phyloP scores from a whole-genome alignment of 1,284 basidiomycete species.

The Rhodotorula sp. region DNA sequence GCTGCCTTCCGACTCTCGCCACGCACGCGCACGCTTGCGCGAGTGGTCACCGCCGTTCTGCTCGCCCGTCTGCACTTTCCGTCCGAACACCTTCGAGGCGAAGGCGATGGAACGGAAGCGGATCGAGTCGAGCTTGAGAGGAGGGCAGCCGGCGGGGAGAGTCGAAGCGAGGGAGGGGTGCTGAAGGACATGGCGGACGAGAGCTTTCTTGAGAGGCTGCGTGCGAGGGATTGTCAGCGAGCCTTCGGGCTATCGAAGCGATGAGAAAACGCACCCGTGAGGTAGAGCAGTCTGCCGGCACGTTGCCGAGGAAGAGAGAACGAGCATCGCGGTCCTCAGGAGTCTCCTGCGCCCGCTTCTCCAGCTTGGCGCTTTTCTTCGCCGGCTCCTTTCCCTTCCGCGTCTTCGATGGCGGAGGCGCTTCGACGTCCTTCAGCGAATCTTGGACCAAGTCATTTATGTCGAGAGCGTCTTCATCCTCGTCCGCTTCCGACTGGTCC shows the following conservation, averaged over 20 bases:
- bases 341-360: constrained; percentile 41
- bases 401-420: constrained; percentile 10
- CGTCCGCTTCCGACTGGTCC: constrained; percentile 36
- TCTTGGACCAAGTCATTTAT: constrained; percentile 49
- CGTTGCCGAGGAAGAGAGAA: constrained; percentile 91
- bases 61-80: constrained; percentile 37
- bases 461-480: constrained; percentile 38
- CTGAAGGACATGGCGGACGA: constrained; percentile 53
- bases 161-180: constrained; percentile 68
- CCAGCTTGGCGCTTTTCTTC: constrained; percentile 28
- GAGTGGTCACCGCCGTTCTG: constrained; percentile 49
- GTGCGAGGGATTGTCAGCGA: background rate
- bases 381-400: constrained; percentile 41
- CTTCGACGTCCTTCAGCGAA: constrained; percentile 41
- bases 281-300: constrained; percentile 71
- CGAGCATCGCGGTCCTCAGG: constrained; percentile 66
- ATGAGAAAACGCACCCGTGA: constrained; percentile 59
- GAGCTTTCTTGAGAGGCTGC: constrained; percentile 46
- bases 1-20: constrained; percentile 55
- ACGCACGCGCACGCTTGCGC: constrained; percentile 58
- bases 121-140: constrained; percentile 73
- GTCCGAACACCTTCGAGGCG: constrained; percentile 64
- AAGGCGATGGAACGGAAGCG: constrained; percentile 89
- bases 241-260: too few relatives aligned
- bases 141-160: constrained; percentile 57